Evolutionary conservation across 352 stramenopile species (phyloP).

Genomic region (Pythium sp.): DNA sequence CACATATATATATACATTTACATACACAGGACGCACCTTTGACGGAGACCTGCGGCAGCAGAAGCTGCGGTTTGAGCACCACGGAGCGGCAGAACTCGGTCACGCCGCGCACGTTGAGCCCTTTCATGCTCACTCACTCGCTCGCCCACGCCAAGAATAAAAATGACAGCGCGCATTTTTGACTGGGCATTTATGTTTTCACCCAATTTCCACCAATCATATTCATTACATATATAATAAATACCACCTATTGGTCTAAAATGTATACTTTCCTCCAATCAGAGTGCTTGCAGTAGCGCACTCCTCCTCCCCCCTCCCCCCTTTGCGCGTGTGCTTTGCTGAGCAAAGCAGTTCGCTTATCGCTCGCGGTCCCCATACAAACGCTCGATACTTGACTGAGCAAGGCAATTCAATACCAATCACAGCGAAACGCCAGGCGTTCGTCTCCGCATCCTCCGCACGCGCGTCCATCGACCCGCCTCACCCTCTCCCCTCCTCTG

Average conservation of each 20-base stretch:
- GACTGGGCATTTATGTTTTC: slow-evolving; percentile 14
- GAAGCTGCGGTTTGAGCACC: slow-evolving; percentile 61
- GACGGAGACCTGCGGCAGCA: slow-evolving; percentile 82
- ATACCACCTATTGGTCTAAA: neutral
- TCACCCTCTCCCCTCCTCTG: neutral
- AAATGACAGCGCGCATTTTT: slow-evolving; percentile 5
- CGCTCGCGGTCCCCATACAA: slow-evolving; percentile 7
- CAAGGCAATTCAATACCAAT: slow-evolving; percentile 8
- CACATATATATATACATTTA: slow-evolving; percentile 6
- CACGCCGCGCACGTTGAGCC: slow-evolving; percentile 77
- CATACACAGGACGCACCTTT: slow-evolving; percentile 35
- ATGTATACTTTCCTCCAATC: neutral
- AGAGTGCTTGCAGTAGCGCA: neutral
- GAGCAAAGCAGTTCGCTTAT: neutral
- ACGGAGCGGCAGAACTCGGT: slow-evolving; percentile 79
- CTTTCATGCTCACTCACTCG: slow-evolving; percentile 37
- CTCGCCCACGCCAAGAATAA: slow-evolving; percentile 1
- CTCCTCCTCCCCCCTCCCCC: neutral
- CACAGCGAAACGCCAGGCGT: slow-evolving; percentile 8
- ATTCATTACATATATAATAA: neutral
- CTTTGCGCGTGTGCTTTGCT: neutral
- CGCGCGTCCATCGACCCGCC: neutral
- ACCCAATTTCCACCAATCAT: slow-evolving; percentile 6
- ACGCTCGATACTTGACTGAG: slow-evolving; percentile 4
- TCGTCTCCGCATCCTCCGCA: neutral